Evolutionary conservation across 169 alveolate species (phyloP).

Genomic region (Cryptosporidium muris): DNA sequence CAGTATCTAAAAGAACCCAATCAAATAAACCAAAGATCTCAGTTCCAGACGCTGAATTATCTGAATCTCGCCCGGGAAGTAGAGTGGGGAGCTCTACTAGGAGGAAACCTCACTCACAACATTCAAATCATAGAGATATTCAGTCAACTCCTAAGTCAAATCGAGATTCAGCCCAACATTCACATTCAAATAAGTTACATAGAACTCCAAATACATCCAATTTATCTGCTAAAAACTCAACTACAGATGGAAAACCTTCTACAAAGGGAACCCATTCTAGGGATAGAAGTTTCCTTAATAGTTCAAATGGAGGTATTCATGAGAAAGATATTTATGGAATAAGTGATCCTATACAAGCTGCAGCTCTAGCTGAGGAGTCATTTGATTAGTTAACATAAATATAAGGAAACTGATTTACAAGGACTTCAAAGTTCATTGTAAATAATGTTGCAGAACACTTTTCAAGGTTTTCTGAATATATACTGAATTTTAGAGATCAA

Average conservation of each 20-base stretch:
- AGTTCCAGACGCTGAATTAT: neutral
- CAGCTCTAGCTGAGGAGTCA: too few species aligned
- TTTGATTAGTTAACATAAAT: too few species aligned
- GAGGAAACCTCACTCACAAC: constrained; percentile 9
- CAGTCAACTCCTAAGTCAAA: constrained; percentile 2
- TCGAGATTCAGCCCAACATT: neutral
- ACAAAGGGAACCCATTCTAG: neutral
- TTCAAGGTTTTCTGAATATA: too few species aligned
- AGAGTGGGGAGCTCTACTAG: neutral
- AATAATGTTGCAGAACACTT: too few species aligned
- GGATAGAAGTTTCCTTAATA: too few species aligned
- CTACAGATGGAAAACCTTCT: constrained; percentile 5
- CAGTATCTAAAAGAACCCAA: neutral
- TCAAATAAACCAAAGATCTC: neutral
- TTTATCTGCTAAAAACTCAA: neutral
- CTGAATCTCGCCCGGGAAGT: neutral
- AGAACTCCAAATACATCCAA: constrained; percentile 21
- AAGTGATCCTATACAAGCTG: too few species aligned
- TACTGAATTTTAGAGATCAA: too few species aligned
- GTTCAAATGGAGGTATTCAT: too few species aligned
- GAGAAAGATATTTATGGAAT: too few species aligned
- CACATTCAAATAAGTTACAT: too few species aligned
- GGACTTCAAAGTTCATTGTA: too few species aligned
- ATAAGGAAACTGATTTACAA: too few species aligned
- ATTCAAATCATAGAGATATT: neutral